Conservation (phyloP, 495 filamentous ascomycete genomes). For the Durotheca rogersii region DNA sequence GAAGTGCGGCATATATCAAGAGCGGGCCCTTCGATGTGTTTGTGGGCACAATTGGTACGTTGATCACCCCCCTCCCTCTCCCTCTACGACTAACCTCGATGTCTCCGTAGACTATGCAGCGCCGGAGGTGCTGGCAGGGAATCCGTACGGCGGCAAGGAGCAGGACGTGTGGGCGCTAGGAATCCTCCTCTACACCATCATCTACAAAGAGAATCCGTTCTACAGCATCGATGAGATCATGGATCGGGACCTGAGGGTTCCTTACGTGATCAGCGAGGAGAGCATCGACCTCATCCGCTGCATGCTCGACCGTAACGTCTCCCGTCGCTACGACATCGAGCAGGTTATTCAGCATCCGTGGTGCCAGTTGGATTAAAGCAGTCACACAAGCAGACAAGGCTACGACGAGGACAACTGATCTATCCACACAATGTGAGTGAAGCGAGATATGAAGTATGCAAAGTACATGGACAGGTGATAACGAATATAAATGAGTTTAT, state of each 20-base stretch:
- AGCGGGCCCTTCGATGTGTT: slow-evolving; percentile 98
- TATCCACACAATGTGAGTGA: slow-evolving; percentile 7
- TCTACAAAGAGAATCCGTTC: slow-evolving; percentile 99
- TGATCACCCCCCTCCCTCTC: neutral
- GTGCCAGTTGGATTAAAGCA: slow-evolving; percentile 51
- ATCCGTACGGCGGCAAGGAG: slow-evolving; percentile 90
- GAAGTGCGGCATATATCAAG: slow-evolving; percentile 96
- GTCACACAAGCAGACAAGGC: no score
- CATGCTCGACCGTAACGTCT: slow-evolving; percentile 91
- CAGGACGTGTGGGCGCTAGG: slow-evolving; percentile 99
- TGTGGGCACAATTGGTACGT: slow-evolving; percentile 94
- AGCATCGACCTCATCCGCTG: slow-evolving; percentile 84
- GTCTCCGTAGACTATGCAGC: slow-evolving; percentile 81
- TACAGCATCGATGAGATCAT: slow-evolving; percentile 99
- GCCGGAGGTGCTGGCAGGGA: slow-evolving; percentile 92
- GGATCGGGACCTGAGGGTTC: slow-evolving; percentile 90
- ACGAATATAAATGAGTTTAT: no score
- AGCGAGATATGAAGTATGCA: no score
- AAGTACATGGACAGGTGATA: no score
- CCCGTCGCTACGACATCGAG: slow-evolving; percentile 75
- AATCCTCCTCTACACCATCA: slow-evolving; percentile 95
- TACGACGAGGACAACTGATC: slow-evolving; percentile 2
- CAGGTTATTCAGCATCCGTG: slow-evolving; percentile 85
- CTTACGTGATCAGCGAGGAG: slow-evolving; percentile 85
- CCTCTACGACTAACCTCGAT: slow-evolving; percentile 8